These are phyloP conservation scores for Psophocarpus tetragonolobus DNA, from an alignment of 306 rosid genomes.

Conservation along the genomic window DNA sequence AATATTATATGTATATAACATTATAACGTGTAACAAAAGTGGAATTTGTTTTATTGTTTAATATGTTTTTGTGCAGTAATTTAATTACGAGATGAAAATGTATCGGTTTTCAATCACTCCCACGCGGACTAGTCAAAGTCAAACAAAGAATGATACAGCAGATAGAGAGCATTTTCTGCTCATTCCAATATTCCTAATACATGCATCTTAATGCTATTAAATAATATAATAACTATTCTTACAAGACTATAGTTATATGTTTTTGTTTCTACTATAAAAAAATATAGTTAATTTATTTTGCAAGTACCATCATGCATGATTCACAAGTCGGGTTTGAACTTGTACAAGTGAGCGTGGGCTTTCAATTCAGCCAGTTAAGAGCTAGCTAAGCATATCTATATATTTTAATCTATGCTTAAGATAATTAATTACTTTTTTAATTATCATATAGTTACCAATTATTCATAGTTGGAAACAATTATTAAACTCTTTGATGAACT, in stretches of 20 bases:
- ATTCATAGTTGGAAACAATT: too few relatives aligned
- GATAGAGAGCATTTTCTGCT: conserved; percentile 41
- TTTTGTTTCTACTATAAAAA: neutral
- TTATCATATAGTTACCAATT: too few relatives aligned
- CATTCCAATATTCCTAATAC: conserved; percentile 57
- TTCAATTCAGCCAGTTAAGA: neutral
- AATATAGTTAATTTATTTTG: conserved; percentile 19
- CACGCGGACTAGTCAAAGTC: conserved; percentile 62
- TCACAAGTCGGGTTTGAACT: conserved; percentile 25
- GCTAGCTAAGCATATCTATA: neutral
- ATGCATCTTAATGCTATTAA: conserved; percentile 29
- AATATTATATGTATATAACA: neutral
- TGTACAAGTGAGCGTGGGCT: conserved; percentile 31
- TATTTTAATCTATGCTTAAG: neutral
- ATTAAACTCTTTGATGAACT: too few relatives aligned
- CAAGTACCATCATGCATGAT: conserved; percentile 16
- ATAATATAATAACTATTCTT: neutral
- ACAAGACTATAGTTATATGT: neutral
- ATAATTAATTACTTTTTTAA: conserved; percentile 1
- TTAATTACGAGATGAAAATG: conserved; percentile 21
- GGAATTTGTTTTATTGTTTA: conserved; percentile 26
- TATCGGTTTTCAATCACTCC: conserved; percentile 44
- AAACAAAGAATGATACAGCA: conserved; percentile 54
- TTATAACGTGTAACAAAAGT: neutral
- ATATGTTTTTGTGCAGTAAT: neutral